phyloP scores from a whole-genome alignment of 2,329 filamentous ascomycete species.

The Trichoderma asperellum region DNA sequence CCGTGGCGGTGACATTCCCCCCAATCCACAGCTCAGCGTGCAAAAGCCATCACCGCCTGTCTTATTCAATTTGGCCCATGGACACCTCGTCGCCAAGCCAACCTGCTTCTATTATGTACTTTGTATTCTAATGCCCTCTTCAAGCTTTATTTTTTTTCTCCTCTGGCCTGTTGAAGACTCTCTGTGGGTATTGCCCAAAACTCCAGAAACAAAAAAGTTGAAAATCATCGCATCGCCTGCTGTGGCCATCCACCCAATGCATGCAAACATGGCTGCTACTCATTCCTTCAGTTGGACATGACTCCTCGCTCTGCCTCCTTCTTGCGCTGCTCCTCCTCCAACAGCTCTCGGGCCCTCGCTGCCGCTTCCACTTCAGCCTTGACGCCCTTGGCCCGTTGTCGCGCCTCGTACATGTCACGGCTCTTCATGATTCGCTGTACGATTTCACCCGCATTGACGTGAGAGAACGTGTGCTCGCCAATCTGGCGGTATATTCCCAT shows the following conservation, averaged over 20 bases:
- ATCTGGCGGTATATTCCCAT: slow-evolving; percentile 86
- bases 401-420: slow-evolving; percentile 84
- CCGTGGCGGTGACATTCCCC: not conserved
- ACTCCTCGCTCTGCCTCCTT: slow-evolving; percentile 36
- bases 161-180: slow-evolving; percentile 26
- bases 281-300: slow-evolving; percentile 7
- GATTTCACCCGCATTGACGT: slow-evolving; percentile 91
- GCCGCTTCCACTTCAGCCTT: slow-evolving; percentile 79
- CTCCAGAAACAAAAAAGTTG: slow-evolving; percentile 2
- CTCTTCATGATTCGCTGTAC: slow-evolving; percentile 88
- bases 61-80: not conserved
- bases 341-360: slow-evolving; percentile 62
- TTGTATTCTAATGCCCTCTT: not conserved
- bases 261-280: not conserved
- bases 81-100: not conserved
- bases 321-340: slow-evolving; percentile 61
- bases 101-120: not conserved
- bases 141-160: not conserved
- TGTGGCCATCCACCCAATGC: not conserved
- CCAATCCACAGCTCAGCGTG: not conserved
- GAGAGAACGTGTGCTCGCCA: slow-evolving; percentile 73
- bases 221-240: not conserved
- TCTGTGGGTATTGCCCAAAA: slow-evolving; percentile 12
- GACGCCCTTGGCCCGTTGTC: slow-evolving; percentile 85
- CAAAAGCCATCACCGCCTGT: not conserved